phyloP scores from a whole-genome alignment of 1,139 yeast genomes.

The Suhomyces wounanorum region DNA sequence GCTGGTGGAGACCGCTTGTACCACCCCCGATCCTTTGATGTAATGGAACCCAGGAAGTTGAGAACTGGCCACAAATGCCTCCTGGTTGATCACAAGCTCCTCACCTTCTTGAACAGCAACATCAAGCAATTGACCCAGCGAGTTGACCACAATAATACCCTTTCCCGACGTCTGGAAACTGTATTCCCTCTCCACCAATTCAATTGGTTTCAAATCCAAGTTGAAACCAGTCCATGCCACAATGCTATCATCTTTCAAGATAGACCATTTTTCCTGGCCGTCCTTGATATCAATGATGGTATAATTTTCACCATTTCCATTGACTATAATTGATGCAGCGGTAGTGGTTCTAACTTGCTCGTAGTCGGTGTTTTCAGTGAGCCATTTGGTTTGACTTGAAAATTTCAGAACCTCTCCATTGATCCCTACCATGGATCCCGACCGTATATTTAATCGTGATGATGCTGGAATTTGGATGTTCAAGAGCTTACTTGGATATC shows the following conservation, averaged over 20 bases:
- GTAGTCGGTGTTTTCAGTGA: conserved; percentile 23
- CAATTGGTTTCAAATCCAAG: conserved; percentile 14
- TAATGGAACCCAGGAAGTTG: conserved; percentile 1
- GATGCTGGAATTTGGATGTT: conserved; percentile 40
- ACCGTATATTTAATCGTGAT: conserved; percentile 33
- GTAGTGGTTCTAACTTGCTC: conserved; percentile 28
- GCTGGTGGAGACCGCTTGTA: neutral
- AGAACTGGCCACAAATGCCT: conserved; percentile 21
- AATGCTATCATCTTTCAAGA: conserved; percentile 16
- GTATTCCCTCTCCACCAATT: conserved; percentile 5
- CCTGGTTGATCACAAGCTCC: conserved; percentile 17
- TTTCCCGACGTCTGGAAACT: conserved; percentile 18
- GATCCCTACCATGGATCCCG: conserved; percentile 37
- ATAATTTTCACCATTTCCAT: conserved; percentile 31
- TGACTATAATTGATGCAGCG: conserved; percentile 33
- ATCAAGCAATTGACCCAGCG: conserved; percentile 18
- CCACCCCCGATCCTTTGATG: conserved; percentile 4
- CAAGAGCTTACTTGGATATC: conserved; percentile 32
- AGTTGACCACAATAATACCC: conserved; percentile 23
- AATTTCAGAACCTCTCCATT: conserved; percentile 34
- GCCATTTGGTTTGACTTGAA: conserved; percentile 15
- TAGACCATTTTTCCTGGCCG: conserved; percentile 18
- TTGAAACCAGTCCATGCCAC: conserved; percentile 26
- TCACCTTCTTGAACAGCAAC: conserved; percentile 18
- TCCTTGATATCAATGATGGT: conserved; percentile 25